Conservation (phyloP, 805 yeast species). For the Yarrowia sp. region DNA sequence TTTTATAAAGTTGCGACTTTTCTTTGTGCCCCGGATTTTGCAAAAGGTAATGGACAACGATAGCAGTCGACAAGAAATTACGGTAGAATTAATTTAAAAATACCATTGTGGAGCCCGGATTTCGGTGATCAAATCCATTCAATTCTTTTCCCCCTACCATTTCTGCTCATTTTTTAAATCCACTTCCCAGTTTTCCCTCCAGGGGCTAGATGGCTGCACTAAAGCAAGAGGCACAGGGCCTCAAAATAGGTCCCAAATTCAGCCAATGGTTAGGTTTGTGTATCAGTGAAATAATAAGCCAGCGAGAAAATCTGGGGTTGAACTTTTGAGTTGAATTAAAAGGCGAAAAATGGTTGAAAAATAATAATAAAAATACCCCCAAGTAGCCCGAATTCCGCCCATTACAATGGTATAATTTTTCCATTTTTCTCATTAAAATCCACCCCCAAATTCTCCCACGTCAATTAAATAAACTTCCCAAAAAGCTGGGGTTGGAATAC, state of each 20-base stretch:
- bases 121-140: too few species aligned
- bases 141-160: background rate
- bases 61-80: too few species aligned
- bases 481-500: too few species aligned
- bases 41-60: too few species aligned
- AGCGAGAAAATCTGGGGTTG: conserved; percentile 11
- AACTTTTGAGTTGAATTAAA: background rate
- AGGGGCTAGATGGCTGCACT: conserved; percentile 28
- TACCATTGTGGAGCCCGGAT: too few species aligned
- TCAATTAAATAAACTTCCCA: too few species aligned
- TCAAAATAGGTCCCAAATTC: conserved; percentile 22
- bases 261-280: conserved; percentile 23
- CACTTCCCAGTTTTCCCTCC: background rate
- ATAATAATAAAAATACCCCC: too few species aligned
- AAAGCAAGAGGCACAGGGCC: conserved; percentile 20
- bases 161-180: background rate
- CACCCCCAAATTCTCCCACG: too few species aligned
- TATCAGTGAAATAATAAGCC: conserved; percentile 1
- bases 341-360: background rate
- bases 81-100: too few species aligned
- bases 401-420: too few species aligned
- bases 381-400: too few species aligned
- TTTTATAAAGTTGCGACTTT: background rate
- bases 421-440: too few species aligned
- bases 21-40: conserved; percentile 27